These are phyloP conservation scores for Diddensiella caesifluorescens DNA, from an alignment of 805 yeast species.

Conservation along the genomic window DNA sequence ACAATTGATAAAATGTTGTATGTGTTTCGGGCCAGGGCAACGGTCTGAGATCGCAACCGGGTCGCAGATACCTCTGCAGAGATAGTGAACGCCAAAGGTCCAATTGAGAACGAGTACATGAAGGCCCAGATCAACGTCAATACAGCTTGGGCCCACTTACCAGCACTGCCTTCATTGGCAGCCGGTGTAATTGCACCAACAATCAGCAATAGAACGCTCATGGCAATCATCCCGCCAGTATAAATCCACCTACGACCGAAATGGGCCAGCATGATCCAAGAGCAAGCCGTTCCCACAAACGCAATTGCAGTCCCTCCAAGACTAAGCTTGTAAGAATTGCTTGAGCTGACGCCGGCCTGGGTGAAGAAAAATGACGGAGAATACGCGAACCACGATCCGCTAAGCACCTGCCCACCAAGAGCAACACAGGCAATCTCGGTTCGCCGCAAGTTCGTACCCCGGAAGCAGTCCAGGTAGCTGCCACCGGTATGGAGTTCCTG, in stretches of 20 bases:
- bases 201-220: slow-evolving; percentile 24
- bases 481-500: slow-evolving; percentile 6
- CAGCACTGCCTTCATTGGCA: neutral
- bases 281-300: slow-evolving; percentile 36
- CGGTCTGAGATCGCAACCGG: slow-evolving; percentile 39
- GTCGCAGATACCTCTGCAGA: slow-evolving; percentile 41
- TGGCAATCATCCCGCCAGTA: slow-evolving; percentile 34
- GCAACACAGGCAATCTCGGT: slow-evolving; percentile 31
- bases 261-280: slow-evolving; percentile 20
- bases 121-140: neutral
- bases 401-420: slow-evolving; percentile 26
- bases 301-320: slow-evolving; percentile 44
- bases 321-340: slow-evolving; percentile 38
- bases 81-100: slow-evolving; percentile 40
- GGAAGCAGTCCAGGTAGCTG: slow-evolving; percentile 42
- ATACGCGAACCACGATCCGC: slow-evolving; percentile 26
- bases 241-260: slow-evolving; percentile 25
- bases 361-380: slow-evolving; percentile 45
- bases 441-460: slow-evolving; percentile 42
- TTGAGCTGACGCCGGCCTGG: slow-evolving; percentile 35
- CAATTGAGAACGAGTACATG: slow-evolving; percentile 22
- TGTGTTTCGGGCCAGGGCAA: slow-evolving; percentile 37
- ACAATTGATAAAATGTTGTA: slow-evolving; percentile 23
- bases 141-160: slow-evolving; percentile 1
- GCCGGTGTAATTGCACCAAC: slow-evolving; percentile 32